phyloP scores from a whole-genome alignment of 208 protist species.

The Herpetomonas tarakana region DNA sequence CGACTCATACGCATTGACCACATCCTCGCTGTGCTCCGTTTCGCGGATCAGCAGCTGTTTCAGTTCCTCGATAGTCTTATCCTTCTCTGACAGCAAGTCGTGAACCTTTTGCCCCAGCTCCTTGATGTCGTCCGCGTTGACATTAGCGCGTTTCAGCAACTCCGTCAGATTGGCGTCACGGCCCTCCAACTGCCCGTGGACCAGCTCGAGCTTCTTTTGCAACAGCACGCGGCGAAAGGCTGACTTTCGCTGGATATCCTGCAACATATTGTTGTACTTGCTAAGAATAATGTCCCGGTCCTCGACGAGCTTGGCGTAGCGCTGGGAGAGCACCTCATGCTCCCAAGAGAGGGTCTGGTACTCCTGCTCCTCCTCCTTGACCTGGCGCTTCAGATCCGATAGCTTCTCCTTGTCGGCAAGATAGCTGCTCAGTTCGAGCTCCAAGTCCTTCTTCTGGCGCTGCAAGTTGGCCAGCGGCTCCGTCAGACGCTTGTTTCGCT shows the following conservation, averaged over 20 bases:
- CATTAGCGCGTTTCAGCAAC: constrained; percentile 92
- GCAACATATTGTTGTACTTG: constrained; percentile 94
- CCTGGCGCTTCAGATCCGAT: constrained; percentile 63
- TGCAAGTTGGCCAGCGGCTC: constrained; percentile 93
- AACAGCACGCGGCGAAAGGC: constrained; percentile 95
- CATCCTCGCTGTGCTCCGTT: constrained; percentile 60
- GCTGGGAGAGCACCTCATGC: constrained; percentile 94
- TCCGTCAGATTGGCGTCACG: constrained; percentile 93
- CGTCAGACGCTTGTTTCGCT: constrained; percentile 95
- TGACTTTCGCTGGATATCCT: constrained; percentile 95
- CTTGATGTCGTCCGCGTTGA: constrained; percentile 91
- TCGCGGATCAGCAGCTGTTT: constrained; percentile 77
- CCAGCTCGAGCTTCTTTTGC: constrained; percentile 93
- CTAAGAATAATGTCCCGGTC: constrained; percentile 95
- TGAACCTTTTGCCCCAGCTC: constrained; percentile 93
- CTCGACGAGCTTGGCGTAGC: constrained; percentile 88
- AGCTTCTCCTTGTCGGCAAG: constrained; percentile 87
- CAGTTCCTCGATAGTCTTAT: constrained; percentile 94
- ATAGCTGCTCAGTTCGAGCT: constrained; percentile 91
- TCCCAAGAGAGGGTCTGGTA: constrained; percentile 93
- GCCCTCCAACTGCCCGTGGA: constrained; percentile 91
- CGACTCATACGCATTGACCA: constrained; percentile 72
- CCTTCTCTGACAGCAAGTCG: constrained; percentile 96
- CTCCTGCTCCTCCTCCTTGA: constrained; percentile 85
- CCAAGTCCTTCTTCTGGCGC: constrained; percentile 89